Evolutionary conservation across 345 rosid genomes (phyloP).

Genomic region (Laguncularia racemosa): DNA sequence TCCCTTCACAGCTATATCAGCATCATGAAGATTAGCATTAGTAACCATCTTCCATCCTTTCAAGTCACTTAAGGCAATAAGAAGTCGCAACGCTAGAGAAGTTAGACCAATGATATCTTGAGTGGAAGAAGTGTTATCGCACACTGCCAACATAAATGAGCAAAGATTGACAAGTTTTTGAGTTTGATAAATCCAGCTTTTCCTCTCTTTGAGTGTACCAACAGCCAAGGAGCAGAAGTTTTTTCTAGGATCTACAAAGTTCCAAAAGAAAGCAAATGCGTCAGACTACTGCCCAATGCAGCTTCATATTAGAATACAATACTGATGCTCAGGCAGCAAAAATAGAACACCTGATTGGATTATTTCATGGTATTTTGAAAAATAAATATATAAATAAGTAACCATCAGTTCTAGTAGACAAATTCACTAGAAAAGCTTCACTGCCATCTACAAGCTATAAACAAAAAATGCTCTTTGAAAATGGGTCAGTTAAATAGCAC

Average conservation of each 20-base stretch:
- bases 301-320: background rate
- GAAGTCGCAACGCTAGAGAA: conserved; percentile 58
- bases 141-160: conserved; percentile 52
- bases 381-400: too few relatives aligned
- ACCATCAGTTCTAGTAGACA: too few relatives aligned
- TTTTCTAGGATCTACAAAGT: conserved; percentile 45
- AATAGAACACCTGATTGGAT: background rate
- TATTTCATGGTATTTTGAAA: too few relatives aligned
- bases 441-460: too few relatives aligned
- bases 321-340: background rate
- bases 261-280: conserved; percentile 10
- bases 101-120: conserved; percentile 41
- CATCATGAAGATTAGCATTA: conserved; percentile 30
- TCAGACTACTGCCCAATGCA: background rate
- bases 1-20: conserved; percentile 47
- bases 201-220: conserved; percentile 60
- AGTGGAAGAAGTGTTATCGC: conserved; percentile 29
- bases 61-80: conserved; percentile 61
- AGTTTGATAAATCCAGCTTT: conserved; percentile 58
- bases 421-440: too few relatives aligned
- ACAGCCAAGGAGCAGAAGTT: conserved; percentile 60
- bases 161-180: conserved; percentile 59
- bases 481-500: too few relatives aligned
- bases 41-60: conserved; percentile 59
- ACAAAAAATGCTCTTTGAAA: too few relatives aligned